These are phyloP conservation scores for Smittium culicis DNA, from an alignment of 371 early-diverging fungal genomes.

Conservation along the genomic window DNA sequence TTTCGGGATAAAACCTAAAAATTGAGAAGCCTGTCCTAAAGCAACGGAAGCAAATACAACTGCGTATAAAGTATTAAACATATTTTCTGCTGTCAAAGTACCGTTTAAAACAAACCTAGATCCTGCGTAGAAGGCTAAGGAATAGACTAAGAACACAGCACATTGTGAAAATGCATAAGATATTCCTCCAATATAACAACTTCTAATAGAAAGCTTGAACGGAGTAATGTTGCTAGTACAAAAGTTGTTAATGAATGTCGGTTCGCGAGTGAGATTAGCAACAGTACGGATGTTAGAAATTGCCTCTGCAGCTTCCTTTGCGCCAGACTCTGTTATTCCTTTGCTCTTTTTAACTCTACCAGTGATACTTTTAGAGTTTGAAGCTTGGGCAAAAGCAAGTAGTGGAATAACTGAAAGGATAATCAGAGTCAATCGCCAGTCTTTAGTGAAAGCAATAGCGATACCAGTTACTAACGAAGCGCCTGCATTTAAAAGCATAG, in stretches of 20 bases:
- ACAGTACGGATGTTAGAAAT: conserved; percentile 73
- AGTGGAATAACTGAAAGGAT: conserved; percentile 40
- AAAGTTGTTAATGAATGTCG: conserved; percentile 44
- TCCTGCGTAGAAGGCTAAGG: conserved; percentile 25
- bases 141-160: conserved; percentile 20
- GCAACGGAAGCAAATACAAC: conserved; percentile 48
- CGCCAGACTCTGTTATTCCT: conserved; percentile 15
- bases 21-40: conserved; percentile 21
- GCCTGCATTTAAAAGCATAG: conserved; percentile 35
- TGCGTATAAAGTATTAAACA: conserved; percentile 51
- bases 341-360: conserved; percentile 8
- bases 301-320: conserved; percentile 48
- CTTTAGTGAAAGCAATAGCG: conserved; percentile 16
- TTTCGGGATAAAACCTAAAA: conserved; percentile 17
- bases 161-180: conserved; percentile 49
- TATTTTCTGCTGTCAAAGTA: conserved; percentile 27
- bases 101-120: conserved; percentile 20
- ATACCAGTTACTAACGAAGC: conserved; percentile 21
- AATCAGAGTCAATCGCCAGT: conserved; percentile 24
- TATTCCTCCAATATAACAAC: conserved; percentile 39
- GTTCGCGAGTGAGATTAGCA: conserved; percentile 61
- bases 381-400: conserved; percentile 18
- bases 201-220: conserved; percentile 40
- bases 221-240: conserved; percentile 42
- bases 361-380: conserved; percentile 10